Evolutionary conservation across 352 stramenopile genomes (phyloP), one percentile per base, ranked within the genome.

Genomic region (Aphanomyces cochlioides): DNA sequence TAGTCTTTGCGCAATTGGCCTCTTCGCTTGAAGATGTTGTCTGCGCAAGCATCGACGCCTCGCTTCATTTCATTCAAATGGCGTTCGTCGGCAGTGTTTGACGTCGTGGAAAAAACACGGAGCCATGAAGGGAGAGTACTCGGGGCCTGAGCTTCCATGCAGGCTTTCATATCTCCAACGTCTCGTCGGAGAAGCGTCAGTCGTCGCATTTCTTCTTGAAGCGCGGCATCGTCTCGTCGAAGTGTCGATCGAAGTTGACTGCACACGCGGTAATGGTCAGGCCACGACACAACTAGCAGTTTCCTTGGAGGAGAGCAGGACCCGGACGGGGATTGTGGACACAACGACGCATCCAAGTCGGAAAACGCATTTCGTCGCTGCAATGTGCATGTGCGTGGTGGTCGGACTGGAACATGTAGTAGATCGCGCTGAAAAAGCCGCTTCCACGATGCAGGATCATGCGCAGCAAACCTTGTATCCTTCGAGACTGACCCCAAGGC

Each of bases 331-430:
- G 17, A n/a, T 50, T 12, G 10, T 50, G 43, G 43, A n/a, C 43
- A n/a, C 43, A n/a, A n/a, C 10, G 43, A 12, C 43, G 43, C 45
- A 37, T 67, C 60, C 12, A 67, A 34, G 60, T 67, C 60, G 10
- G 60, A 67, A 19, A 67, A 67, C 3, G 60, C 60, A 56, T 67
- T 67, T 13, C 60, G 41, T 63, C 60, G 60, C 47, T 67, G 43
- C 28, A 67, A 37, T 37, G 60, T 67, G 47, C 60, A 67, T 8
- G 60, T 67, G 5, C 60, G 41, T 10, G 60, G 60, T 34, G 47
- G 28, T 5, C 17, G n/a, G 19, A 54, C 7, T 13, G 60, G 28
- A 19, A 39, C 12, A 15, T 37, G 3, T 7, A 67, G 4, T 19
- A 67, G 36, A 37, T 67, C 60, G 7, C 21, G 60, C n/a, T 56